These are phyloP conservation scores for Thoreauomyces humboldtii DNA, from an alignment of 192 early-diverging fungal species.

Conservation along the genomic window DNA sequence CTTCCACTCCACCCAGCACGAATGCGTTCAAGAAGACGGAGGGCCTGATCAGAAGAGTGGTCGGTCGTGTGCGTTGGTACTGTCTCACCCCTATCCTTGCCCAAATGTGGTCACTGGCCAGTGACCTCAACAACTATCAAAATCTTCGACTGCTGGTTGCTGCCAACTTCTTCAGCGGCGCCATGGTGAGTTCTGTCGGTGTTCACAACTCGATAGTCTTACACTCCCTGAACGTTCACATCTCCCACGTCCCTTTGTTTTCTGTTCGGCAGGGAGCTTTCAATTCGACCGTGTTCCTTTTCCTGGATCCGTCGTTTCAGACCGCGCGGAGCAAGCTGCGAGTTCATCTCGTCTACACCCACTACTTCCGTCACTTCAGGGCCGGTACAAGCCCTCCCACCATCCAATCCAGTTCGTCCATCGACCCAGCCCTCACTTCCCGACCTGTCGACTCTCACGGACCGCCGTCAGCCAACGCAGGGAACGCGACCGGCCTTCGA, in stretches of 20 bases:
- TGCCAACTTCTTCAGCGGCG: conserved; percentile 14
- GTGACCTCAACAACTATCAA: neutral
- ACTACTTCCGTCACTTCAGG: conserved; percentile 4
- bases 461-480: too few species aligned
- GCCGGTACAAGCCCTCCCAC: too few species aligned
- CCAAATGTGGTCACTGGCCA: conserved; percentile 8
- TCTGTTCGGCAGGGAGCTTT: neutral
- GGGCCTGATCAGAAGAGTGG: conserved; percentile 1
- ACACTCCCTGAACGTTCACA: too few species aligned
- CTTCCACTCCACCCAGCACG: too few species aligned
- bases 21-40: conserved; percentile 11
- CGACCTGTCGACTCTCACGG: too few species aligned
- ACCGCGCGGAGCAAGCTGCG: neutral
- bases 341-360: neutral
- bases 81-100: conserved; percentile 14
- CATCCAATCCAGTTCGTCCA: too few species aligned
- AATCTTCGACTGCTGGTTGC: neutral
- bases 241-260: neutral
- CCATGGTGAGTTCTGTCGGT: neutral
- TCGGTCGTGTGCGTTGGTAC: conserved; percentile 13
- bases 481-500: too few species aligned
- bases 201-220: neutral
- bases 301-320: conserved; percentile 6
- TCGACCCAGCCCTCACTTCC: too few species aligned
- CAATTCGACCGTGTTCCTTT: neutral